Evolutionary conservation across 495 filamentous ascomycete genomes (phyloP), one percentile per base, ranked within the genome.

Genomic region (Penicillium crystallinum): DNA sequence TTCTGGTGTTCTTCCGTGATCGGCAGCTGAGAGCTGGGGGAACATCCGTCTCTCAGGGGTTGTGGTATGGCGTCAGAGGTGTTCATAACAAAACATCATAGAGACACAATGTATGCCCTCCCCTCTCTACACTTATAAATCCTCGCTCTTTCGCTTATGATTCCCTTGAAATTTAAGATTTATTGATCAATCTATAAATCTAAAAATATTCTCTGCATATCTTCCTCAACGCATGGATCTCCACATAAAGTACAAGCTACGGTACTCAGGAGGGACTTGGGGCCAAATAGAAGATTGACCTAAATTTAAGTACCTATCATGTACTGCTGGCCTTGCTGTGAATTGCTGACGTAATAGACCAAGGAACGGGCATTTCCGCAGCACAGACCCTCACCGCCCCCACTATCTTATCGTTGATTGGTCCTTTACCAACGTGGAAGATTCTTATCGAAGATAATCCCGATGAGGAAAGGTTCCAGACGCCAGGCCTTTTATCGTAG

Each of bases 381-480:
- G 49, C 49, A 52, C 49, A 27, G 49, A 52, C 49, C 38, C 39
- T 52, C 27, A 52, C 49, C 49, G 51, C 51, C 51, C 35, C 51
- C 51, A 53, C 51, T 23, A 6, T 18, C 33, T n/a, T 9, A 0
- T 0, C 6, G 1, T 12, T 38, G 6, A 57, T 57, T 57, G 55
- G 55, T n/a, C 19, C 21, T 17, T 14, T 34, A 35, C 10, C 27
- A 30, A 18, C 33, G 37, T 54, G 55, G 57, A 54, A 61, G 49
- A 47, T 55, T 58, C 58, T 61, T 61, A 62, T 62, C 59, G 49
- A 43, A 37, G 22, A 41, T 49, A 29, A 4, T 8, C 59, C 56
- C 50, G 31, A 62, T 57, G 17, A 27, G 56, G 59, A 59, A 65
- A 63, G 61, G 60, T 58, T 66, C 63, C 50, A 66, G 61, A 51